Evolutionary conservation across 2,329 filamentous ascomycete species (phyloP).

Genomic region (Colletotrichum neosansevieriae): DNA sequence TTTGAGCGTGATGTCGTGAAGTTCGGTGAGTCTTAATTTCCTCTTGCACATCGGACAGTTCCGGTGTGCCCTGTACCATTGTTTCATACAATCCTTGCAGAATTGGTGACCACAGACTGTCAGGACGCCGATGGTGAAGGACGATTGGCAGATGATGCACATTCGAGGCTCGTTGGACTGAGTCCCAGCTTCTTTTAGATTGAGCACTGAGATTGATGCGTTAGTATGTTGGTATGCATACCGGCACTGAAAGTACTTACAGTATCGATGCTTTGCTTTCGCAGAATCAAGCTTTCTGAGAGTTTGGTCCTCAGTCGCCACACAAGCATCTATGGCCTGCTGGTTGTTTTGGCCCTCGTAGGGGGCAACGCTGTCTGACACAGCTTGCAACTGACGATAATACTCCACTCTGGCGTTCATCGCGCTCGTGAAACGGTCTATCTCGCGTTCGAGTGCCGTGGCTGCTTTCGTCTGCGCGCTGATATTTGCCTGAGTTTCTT

Average conservation of each 20-base stretch:
- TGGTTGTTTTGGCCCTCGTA: conserved; percentile 75
- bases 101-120: conserved; percentile 94
- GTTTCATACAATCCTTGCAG: conserved; percentile 85
- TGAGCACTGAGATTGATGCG: conserved; percentile 55
- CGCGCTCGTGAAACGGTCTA: conserved; percentile 79
- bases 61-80: conserved; percentile 80
- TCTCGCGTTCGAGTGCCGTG: conserved; percentile 71
- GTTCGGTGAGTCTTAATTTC: conserved; percentile 71
- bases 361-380: conserved; percentile 88
- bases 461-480: conserved; percentile 63
- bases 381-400: conserved; percentile 87
- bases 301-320: conserved; percentile 62
- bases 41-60: conserved; percentile 90
- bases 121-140: conserved; percentile 82
- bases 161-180: conserved; percentile 73
- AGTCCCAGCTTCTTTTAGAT: conserved; percentile 69
- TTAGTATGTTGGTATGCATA: background rate
- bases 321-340: conserved; percentile 55
- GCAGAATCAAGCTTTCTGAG: conserved; percentile 70
- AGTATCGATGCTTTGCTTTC: conserved; percentile 81
- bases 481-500: conserved; percentile 67
- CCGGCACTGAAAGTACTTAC: conserved; percentile 52
- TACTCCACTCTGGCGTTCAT: conserved; percentile 92
- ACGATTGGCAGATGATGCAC: conserved; percentile 87
- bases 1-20: conserved; percentile 89